Percentiles rank a stretch among this genome's conserved stretches.
These are phyloP conservation scores for Cyberlindnera subsufficiens DNA, from an alignment of 805 yeast species.

Conservation along the genomic window DNA sequence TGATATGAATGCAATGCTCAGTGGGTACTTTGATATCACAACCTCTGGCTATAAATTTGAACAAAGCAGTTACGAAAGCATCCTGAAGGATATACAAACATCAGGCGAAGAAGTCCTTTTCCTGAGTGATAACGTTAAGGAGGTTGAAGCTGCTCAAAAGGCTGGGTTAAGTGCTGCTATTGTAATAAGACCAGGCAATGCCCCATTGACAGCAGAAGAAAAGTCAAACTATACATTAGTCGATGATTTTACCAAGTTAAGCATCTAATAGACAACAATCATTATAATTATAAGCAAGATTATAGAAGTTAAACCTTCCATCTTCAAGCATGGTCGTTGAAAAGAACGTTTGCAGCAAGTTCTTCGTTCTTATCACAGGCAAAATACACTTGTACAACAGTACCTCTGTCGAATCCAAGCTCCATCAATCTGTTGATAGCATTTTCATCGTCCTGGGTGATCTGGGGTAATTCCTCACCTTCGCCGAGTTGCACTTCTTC, in stretches of 20 bases:
- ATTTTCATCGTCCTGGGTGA: constrained; percentile 78
- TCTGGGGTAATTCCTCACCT: constrained; percentile 44
- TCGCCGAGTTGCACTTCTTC: constrained; percentile 26
- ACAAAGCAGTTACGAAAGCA: constrained; percentile 49
- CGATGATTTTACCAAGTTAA: constrained; percentile 21
- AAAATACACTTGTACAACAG: constrained; percentile 89
- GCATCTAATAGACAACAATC: background rate
- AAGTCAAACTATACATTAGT: constrained; percentile 22
- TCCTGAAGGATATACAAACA: constrained; percentile 36
- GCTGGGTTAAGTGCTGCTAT: constrained; percentile 57
- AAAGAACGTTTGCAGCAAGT: constrained; percentile 87
- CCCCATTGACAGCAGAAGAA: constrained; percentile 36
- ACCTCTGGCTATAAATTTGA: constrained; percentile 74
- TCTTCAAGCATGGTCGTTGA: constrained; percentile 47
- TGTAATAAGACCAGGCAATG: constrained; percentile 75
- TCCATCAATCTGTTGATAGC: constrained; percentile 90
- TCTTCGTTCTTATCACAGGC: constrained; percentile 98
- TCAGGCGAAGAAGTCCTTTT: constrained; percentile 42
- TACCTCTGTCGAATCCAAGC: constrained; percentile 83
- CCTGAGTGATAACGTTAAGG: constrained; percentile 74
- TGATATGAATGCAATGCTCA: constrained; percentile 48
- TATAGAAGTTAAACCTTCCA: background rate
- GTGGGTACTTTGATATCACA: constrained; percentile 79
- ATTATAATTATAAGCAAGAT: background rate
- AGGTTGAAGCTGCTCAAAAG: constrained; percentile 65